Evolutionary conservation across 1,139 yeast genomes (phyloP), one percentile per base, ranked within the genome.

Genomic region (Debaryomyces nepalensis): DNA sequence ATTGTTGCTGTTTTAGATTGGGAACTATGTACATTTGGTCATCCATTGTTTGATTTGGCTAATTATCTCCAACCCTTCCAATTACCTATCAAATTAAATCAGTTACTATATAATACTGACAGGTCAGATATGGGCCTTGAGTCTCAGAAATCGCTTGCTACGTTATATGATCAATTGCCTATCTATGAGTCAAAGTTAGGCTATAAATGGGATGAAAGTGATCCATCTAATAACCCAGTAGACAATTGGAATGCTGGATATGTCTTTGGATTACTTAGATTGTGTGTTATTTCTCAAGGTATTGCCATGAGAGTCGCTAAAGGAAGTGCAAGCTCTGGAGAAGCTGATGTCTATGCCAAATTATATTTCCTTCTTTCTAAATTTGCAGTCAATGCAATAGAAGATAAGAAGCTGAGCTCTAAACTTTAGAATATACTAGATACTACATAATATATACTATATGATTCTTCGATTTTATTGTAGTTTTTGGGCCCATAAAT

Each of bases 21-120:
- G 87, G 88, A 82, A 54, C 66, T 82, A 29, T 81, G 87, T 52
- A 82, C 87, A 0, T 69, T 80, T 48, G 88, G 88, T 0, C 85
- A 82, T 49, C 87, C 87, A 1, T 59, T 81, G 40, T 82, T 83
- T 42, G 88, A 82, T 51, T 63, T 82, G 40, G 79, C 84, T 16
- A 82, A 82, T 52, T 68, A 81, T 35, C 62, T 82, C 23, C 87
- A 81, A 51, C 82, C 84, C 3, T 81, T 74, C 57, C 73, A 70
- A 44, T 57, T 79, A 47, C 80, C 85, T 0, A 57, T 62, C 32
- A 40, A 57, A 27, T 53, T 72, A 43, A 70, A 70, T 45, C 40
- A 43, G 26, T 45, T 63, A 48, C 49, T 70, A 32, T 65, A 50
- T 50, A 49, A 53, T 10, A 73, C 75, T 0, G 50, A 59, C 16